phyloP scores from a whole-genome alignment of 2,329 filamentous ascomycete genomes.

The Monilinia fructigena region DNA sequence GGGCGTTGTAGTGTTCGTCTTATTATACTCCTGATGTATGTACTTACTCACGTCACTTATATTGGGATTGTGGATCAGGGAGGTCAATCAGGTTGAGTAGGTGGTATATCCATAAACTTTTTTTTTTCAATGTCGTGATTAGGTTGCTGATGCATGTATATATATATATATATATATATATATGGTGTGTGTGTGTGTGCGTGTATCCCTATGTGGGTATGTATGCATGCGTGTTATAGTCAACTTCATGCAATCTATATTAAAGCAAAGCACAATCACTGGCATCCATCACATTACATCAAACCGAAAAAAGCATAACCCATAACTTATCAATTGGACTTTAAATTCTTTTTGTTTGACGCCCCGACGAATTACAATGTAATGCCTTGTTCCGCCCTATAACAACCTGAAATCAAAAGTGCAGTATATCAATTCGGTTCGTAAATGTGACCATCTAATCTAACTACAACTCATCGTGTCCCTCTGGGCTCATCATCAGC shows the following conservation, averaged over 20 bases:
- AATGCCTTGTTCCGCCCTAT: slow-evolving; percentile 1
- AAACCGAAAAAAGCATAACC: background rate
- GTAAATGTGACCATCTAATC: background rate
- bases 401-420: slow-evolving; percentile 8
- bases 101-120: no score
- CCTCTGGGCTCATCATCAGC: slow-evolving; percentile 68
- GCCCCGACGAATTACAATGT: slow-evolving; percentile 17
- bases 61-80: no score
- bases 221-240: no score
- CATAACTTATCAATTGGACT: background rate
- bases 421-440: slow-evolving; percentile 9
- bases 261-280: background rate
- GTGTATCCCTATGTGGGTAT: no score
- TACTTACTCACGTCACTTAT: no score
- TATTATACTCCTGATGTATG: no score
- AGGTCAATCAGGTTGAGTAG: no score
- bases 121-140: no score
- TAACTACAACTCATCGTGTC: slow-evolving; percentile 76
- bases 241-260: background rate
- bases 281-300: background rate
- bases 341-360: slow-evolving; percentile 16
- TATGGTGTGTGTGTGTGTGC: no score
- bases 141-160: no score
- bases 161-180: no score
- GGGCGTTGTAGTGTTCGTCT: no score